Conservation (phyloP, 2,329 filamentous ascomycete genomes). For the Chaetomium strumarium region DNA sequence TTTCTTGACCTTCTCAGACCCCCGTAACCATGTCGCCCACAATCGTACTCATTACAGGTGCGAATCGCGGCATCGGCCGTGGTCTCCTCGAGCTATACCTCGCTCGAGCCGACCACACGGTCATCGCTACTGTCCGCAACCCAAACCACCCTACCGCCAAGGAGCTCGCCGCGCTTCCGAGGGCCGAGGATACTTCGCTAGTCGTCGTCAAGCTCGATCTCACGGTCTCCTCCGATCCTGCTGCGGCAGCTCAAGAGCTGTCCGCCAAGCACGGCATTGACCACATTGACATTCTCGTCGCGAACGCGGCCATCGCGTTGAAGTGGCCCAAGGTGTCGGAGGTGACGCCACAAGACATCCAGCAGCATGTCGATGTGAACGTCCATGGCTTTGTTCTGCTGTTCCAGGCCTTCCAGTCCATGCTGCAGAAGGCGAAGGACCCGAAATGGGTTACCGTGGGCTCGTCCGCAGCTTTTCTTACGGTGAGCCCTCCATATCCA, state of each 20-base stretch:
- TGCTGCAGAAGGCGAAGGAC: slow-evolving; percentile 28
- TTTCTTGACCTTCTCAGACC: too few relatives aligned
- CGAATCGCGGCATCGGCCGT: slow-evolving; percentile 16
- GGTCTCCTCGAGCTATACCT: slow-evolving; percentile 14
- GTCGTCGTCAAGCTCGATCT: slow-evolving; percentile 36
- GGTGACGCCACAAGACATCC: slow-evolving; percentile 32
- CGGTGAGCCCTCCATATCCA: too few relatives aligned
- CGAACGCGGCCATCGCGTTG: slow-evolving; percentile 42
- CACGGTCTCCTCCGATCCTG: slow-evolving; percentile 23
- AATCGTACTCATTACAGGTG: slow-evolving; percentile 5
- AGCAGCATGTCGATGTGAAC: slow-evolving; percentile 40
- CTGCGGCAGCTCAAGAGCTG: slow-evolving; percentile 25
- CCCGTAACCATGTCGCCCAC: slow-evolving; percentile 1
- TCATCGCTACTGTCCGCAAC: slow-evolving; percentile 18
- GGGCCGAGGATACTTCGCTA: slow-evolving; percentile 26
- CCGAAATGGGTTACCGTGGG: slow-evolving; percentile 35
- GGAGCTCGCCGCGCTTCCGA: slow-evolving; percentile 25
- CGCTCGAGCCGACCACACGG: slow-evolving; percentile 14
- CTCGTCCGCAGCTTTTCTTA: slow-evolving; percentile 33
- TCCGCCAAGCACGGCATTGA: slow-evolving; percentile 27
- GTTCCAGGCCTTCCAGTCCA: slow-evolving; percentile 32
- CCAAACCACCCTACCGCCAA: neutral
- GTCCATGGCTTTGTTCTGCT: slow-evolving; percentile 34
- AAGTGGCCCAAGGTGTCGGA: slow-evolving; percentile 27
- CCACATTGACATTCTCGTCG: slow-evolving; percentile 45